These are phyloP conservation scores for Verticillium alfalfae DNA, from an alignment of 2,329 filamentous ascomycete species.

Conservation along the genomic window DNA sequence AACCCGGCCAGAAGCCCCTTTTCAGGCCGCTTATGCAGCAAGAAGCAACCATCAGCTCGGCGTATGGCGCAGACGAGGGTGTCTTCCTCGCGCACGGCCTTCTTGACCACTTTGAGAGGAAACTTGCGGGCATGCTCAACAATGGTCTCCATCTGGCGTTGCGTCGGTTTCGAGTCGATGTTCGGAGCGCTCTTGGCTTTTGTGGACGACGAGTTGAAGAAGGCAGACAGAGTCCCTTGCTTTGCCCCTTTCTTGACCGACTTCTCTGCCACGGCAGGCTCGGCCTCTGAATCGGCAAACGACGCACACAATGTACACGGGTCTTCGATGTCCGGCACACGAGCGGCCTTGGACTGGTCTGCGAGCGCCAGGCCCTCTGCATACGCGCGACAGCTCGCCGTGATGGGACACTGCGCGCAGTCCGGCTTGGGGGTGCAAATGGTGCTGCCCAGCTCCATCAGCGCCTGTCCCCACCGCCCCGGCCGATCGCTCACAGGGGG, in stretches of 20 bases:
- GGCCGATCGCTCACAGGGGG: constrained; percentile 40
- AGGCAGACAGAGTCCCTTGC: constrained; percentile 27
- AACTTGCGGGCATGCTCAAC: constrained; percentile 43
- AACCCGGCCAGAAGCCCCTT: constrained; percentile 50
- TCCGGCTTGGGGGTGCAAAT: constrained; percentile 55
- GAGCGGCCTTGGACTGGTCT: constrained; percentile 9
- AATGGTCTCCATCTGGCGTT: constrained; percentile 24
- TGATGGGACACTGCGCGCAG: constrained; percentile 46
- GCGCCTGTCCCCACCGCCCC: constrained; percentile 57
- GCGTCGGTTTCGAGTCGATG: neutral
- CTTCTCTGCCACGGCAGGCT: constrained; percentile 5
- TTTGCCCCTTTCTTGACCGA: constrained; percentile 12
- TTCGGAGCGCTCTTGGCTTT: neutral
- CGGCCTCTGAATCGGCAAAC: constrained; percentile 24
- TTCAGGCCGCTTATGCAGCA: constrained; percentile 44
- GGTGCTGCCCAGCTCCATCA: constrained; percentile 62
- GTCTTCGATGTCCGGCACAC: constrained; percentile 42
- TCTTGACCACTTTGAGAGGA: constrained; percentile 45
- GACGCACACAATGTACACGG: constrained; percentile 41
- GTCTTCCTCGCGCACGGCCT: constrained; percentile 45
- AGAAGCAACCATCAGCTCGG: constrained; percentile 34
- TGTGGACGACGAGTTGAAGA: constrained; percentile 9
- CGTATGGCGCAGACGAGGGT: constrained; percentile 48
- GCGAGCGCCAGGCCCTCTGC: constrained; percentile 35
- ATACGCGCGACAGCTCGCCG: constrained; percentile 44